Percentiles rank a stretch among this genome's conserved stretches.
Evolutionary conservation across 2,329 filamentous ascomycete genomes (phyloP).

Genomic region (Penicillium aurantiogriseum): DNA sequence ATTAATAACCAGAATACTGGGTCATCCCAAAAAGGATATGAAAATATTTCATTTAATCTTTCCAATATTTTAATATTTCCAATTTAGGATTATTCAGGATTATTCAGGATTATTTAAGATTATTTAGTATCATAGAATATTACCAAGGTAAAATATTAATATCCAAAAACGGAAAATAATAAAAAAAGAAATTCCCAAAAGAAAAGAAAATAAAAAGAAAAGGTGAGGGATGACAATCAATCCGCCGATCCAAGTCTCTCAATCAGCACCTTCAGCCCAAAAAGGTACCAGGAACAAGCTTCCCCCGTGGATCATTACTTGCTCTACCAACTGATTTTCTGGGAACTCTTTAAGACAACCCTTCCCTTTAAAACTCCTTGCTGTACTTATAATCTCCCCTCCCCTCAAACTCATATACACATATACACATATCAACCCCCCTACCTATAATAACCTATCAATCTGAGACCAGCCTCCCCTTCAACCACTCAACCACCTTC

Average conservation of each 20-base stretch:
- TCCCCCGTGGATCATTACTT: slow-evolving; percentile 13
- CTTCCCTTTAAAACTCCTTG: slow-evolving; percentile 6
- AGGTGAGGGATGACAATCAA: slow-evolving; percentile 23
- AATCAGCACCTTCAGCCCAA: slow-evolving; percentile 4
- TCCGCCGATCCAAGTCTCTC: slow-evolving; percentile 16
- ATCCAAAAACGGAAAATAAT: background rate
- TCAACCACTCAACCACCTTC: background rate
- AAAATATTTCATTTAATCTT: background rate
- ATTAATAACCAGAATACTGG: background rate
- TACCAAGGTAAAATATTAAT: background rate
- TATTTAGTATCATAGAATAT: too few relatives aligned
- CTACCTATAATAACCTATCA: slow-evolving; percentile 13
- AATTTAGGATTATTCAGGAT: too few relatives aligned
- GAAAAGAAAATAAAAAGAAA: slow-evolving; percentile 2
- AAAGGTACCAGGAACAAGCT: slow-evolving; percentile 22
- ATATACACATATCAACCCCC: background rate
- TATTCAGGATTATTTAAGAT: too few relatives aligned
- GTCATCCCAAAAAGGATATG: background rate
- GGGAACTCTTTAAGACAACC: slow-evolving; percentile 16
- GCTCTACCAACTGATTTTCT: slow-evolving; percentile 6
- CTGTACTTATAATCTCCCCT: slow-evolving; percentile 18
- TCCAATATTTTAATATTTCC: too few relatives aligned
- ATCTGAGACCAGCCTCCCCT: slow-evolving; percentile 26
- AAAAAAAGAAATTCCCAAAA: background rate
- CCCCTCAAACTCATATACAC: background rate